phyloP scores from a whole-genome alignment of 192 early-diverging fungal species.

The Martensiomyces pterosporus region DNA sequence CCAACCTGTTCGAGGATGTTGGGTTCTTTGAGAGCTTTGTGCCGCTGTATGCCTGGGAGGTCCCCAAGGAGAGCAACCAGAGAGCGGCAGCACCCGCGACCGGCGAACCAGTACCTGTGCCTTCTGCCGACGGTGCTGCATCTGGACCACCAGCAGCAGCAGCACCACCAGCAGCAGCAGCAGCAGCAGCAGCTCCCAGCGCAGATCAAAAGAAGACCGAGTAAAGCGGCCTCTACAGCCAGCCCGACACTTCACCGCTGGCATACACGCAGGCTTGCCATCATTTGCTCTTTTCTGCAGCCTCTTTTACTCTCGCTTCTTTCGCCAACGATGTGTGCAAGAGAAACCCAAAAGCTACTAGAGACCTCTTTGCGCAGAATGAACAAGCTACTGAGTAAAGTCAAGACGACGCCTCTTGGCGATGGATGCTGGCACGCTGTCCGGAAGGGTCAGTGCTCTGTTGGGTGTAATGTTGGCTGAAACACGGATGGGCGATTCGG shows the following conservation, averaged over 20 bases:
- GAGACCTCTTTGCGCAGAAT: not conserved
- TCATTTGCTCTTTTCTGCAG: constrained; percentile 1
- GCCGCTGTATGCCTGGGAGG: constrained; percentile 85
- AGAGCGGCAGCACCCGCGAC: too few relatives aligned
- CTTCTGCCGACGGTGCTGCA: constrained; percentile 6
- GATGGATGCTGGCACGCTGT: not conserved
- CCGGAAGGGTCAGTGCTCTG: constrained; percentile 38
- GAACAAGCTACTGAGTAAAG: constrained; percentile 1
- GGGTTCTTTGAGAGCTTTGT: constrained; percentile 92
- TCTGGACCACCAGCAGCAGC: not conserved
- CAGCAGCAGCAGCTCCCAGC: not conserved
- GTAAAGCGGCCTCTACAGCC: constrained; percentile 12
- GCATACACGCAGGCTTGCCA: too few relatives aligned
- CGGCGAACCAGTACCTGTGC: too few relatives aligned
- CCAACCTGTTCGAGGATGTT: constrained; percentile 94
- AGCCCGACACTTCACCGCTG: too few relatives aligned
- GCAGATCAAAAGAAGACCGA: constrained; percentile 31
- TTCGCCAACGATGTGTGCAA: too few relatives aligned
- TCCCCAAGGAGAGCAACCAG: constrained; percentile 52
- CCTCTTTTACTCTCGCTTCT: not conserved
- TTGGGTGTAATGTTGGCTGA: constrained; percentile 38
- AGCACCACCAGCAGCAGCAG: too few relatives aligned
- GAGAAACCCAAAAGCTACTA: not conserved
- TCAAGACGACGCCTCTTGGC: constrained; percentile 32
- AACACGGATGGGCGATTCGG: constrained; percentile 7